Evolutionary conservation across 2,329 filamentous ascomycete genomes (phyloP).

Genomic region (Aspergillus awamori): DNA sequence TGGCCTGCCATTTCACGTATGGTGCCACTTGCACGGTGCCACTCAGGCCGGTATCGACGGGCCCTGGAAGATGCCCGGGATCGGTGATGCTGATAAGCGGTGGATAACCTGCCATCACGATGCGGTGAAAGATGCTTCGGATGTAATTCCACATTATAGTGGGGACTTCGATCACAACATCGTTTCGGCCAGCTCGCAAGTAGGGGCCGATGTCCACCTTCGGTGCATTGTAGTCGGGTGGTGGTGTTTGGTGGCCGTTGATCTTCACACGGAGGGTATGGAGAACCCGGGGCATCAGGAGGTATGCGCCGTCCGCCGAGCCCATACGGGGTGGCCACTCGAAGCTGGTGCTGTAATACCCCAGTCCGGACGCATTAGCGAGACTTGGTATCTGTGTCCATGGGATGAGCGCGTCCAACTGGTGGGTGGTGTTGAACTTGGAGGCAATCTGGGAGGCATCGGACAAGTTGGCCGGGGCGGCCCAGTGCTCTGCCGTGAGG

Average conservation of each 20-base stretch:
- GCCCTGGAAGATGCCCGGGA: no score
- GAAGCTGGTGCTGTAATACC: conserved; percentile 24
- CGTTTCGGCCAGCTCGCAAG: conserved; percentile 13
- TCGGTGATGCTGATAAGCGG: no score
- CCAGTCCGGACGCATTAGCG: conserved; percentile 23
- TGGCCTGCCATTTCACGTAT: no score
- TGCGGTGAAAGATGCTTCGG: conserved; percentile 10
- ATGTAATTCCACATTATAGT: conserved; percentile 27
- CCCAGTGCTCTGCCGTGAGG: conserved; percentile 26
- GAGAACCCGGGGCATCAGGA: conserved; percentile 20
- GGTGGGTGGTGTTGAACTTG: conserved; percentile 28
- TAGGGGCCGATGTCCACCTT: conserved; percentile 17
- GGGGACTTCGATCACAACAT: conserved; percentile 21
- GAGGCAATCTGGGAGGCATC: conserved; percentile 20
- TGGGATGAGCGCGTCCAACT: conserved; percentile 18
- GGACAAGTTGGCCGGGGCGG: conserved; percentile 21
- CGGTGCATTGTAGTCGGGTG: conserved; percentile 21
- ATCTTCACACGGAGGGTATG: conserved; percentile 20
- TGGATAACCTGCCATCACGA: no score
- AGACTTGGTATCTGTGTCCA: conserved; percentile 24
- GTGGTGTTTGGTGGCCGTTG: conserved; percentile 20
- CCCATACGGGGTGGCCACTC: conserved; percentile 15
- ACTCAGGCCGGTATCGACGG: no score
- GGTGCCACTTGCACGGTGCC: no score
- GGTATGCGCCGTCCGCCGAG: conserved; percentile 21